Base-by-base conservation (phyloP, 768 basidiomycete species). In the Gloeostereum incarnatum region DNA sequence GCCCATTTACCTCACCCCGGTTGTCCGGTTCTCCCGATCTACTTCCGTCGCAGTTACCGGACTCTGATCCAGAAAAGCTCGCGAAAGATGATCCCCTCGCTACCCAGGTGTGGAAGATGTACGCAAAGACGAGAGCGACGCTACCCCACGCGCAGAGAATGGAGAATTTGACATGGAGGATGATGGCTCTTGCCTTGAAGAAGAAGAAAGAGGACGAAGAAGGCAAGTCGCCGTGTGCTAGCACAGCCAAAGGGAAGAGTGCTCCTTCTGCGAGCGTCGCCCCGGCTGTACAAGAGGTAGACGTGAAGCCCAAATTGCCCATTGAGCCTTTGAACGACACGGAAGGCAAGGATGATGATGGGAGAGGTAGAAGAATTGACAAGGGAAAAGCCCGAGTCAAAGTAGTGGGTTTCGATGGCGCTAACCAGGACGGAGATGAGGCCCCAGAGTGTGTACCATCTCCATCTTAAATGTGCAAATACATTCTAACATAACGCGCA, bases 141-240 rank as follows among this genome's bases (percentile, higher is more conserved):
- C 61, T 94, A 40, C 91, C 93, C 21, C 89, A 94, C 54, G 89
- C 86, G 0, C 88, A 92, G 60, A 66, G 93, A 52, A 92, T 99
- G 89, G 96, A 98, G 64, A 98, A 97, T 54, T 58, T 98, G 39
- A 96, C 93, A 1, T 97, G 94, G 94, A 66, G 96, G 42, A 88
- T 98, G 91, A 97, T 97, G 93, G 85, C 92, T 18, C 65, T 99
- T 54, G 89, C 87, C 9, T 63, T 99, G 40, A 83, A 84, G 68
- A 94, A 86, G 72, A 81, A 82, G 65, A 79, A 80, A 60, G 82
- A 84, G 31, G 79, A 82, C 16, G 80, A 82, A 39, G 66, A 75
- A 43, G 61, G 60, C 43, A 52, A 49, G 26, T 46, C 48, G 20
- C 36, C 24, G 31, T 24, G 40, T 24, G 20, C 38, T n/a, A 42